Evolutionary conservation across 805 yeast genomes (phyloP), one percentile per base, ranked within the genome.

Genomic region (Wickerhamomyces silvicola): DNA sequence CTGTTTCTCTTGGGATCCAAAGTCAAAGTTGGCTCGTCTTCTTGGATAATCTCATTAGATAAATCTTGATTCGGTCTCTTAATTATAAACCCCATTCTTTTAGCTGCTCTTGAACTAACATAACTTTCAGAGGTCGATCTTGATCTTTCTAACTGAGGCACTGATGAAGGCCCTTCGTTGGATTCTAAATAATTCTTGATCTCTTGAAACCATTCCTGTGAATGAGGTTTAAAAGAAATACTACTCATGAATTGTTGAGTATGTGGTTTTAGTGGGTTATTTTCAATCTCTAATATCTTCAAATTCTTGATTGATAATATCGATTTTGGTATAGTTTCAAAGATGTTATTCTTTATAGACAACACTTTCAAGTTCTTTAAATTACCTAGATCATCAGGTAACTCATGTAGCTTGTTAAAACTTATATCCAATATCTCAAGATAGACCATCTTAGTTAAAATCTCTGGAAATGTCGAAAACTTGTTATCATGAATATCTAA

Each of bases 81-180:
- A 32, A 74, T 70, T 23, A 81, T 75, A 33, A 81, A 70, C 0
- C 88, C 90, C 87, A 79, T 81, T 40, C 90, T 62, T 48, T 81
- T 75, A 0, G 84, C 74, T 5, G 85, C 83, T 34, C 76, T 67
- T n/a, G 81, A 68, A 7, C 78, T 62, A n/a, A 60, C 61, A 20
- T 60, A 52, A 25, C 62, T 59, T 36, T 68, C 70, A 2, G 72
- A 55, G 13, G 58, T 57, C 28, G 62, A 57, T 30, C 68, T 35
- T 19, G 56, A 51, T 36, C 56, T 40, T 24, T 51, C 56, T 15
- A 49, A 25, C 10, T 35, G 33, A 14, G 32, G 36, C 5, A 30
- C 23, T 9, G 27, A 14, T 15, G 30, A 27, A 19, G 25, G 7
- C 14, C 25, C 28, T n/a, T 39, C 36, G 9, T 33, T 10, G 3